Evolutionary conservation across 2,329 filamentous ascomycete species (phyloP).

Genomic region (Colletotrichum sojae): DNA sequence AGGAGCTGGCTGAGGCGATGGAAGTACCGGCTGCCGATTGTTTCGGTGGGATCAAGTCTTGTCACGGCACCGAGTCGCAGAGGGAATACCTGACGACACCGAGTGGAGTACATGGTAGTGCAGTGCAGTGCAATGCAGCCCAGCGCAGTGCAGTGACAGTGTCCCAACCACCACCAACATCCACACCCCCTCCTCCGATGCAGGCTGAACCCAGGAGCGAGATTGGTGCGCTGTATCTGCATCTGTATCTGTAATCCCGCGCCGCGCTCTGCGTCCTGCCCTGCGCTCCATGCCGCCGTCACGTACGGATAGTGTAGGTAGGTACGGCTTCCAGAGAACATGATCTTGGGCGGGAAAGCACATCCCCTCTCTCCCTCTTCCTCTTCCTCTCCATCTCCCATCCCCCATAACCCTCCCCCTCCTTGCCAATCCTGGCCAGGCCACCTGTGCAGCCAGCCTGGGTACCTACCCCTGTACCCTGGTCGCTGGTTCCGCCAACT

Average conservation of each 20-base stretch:
- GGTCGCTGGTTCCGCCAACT: slow-evolving; percentile 30
- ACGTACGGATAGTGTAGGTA: slow-evolving; percentile 17
- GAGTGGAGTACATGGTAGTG: no score
- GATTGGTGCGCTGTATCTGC: slow-evolving; percentile 36
- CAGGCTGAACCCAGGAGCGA: slow-evolving; percentile 14
- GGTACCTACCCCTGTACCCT: slow-evolving; percentile 28
- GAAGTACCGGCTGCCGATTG: background rate
- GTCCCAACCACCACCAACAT: background rate
- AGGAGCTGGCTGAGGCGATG: slow-evolving; percentile 1
- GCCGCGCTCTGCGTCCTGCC: slow-evolving; percentile 26
- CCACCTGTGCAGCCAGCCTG: slow-evolving; percentile 8
- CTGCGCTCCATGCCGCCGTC: slow-evolving; percentile 12
- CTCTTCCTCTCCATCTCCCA: background rate
- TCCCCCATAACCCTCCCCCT: background rate
- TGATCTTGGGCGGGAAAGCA: no score
- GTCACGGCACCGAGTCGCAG: background rate
- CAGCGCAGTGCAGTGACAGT: slow-evolving; percentile 2
- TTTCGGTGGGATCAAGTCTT: background rate
- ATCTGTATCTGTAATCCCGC: slow-evolving; percentile 26
- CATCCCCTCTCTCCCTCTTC: no score
- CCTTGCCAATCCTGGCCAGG: slow-evolving; percentile 21
- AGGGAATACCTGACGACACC: slow-evolving; percentile 17
- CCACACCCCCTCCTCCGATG: slow-evolving; percentile 27
- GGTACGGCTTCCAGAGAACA: no score
- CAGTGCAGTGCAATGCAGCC: background rate